A percentile compares a stretch with the other conserved stretches of the same genome.
Conservation (phyloP, 192 early-diverging fungal genomes). For the Piromyces finnis region DNA sequence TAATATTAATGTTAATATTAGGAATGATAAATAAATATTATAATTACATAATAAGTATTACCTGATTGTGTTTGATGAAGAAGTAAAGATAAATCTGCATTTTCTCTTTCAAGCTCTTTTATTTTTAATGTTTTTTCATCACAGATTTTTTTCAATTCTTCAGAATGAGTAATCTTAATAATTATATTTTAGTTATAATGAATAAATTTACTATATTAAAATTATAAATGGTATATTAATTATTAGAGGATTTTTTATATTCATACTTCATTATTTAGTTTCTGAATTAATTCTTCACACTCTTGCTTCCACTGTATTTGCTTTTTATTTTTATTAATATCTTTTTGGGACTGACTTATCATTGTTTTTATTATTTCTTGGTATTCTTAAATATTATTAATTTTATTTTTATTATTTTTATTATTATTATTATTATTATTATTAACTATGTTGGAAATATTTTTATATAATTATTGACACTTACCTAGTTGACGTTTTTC, state of each 20-base stretch:
- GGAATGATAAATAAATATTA: not conserved
- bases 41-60: not conserved
- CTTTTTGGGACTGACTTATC: slow-evolving; percentile 18
- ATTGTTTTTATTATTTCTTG: slow-evolving; percentile 19
- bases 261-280: slow-evolving; percentile 21
- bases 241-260: too few relatives aligned
- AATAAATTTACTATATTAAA: too few relatives aligned
- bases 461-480: too few relatives aligned
- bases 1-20: too few relatives aligned
- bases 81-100: slow-evolving; percentile 13
- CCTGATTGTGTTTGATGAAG: slow-evolving; percentile 22
- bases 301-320: slow-evolving; percentile 26
- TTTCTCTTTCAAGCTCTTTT: slow-evolving; percentile 25
- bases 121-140: slow-evolving; percentile 14
- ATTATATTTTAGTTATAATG: too few relatives aligned
- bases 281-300: slow-evolving; percentile 25
- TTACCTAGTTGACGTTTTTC: slow-evolving; percentile 20
- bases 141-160: slow-evolving; percentile 10
- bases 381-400: slow-evolving; percentile 7
- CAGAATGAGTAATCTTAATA: slow-evolving; percentile 21
- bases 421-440: too few relatives aligned
- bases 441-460: too few relatives aligned
- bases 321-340: slow-evolving; percentile 13
- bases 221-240: too few relatives aligned
- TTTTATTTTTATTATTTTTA: too few relatives aligned